Base-by-base conservation (phyloP, 495 filamentous ascomycete genomes). In the Aspergillus nidulans region DNA sequence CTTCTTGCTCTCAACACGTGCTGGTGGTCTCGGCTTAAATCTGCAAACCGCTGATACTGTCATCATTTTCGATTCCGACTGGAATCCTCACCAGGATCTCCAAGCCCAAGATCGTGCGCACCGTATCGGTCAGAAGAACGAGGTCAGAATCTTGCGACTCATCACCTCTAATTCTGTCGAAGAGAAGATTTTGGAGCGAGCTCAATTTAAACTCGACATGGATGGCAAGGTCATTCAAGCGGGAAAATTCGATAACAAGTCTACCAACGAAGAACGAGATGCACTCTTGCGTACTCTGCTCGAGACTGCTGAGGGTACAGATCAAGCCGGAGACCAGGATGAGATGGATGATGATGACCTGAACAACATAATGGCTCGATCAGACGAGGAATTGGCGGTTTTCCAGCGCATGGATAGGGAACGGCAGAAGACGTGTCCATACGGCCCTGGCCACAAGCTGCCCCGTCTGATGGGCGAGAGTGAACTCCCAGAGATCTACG, bases 71-170 rank as follows among this genome's bases (percentile, higher is more conserved):
- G 94, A 98, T 70, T 98, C 94, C 0, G 94, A 98, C 75, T 98
- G 94, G 94, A 98, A 98, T 74, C 94, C 94, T 63, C 94, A 97
- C 72, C 94, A 98, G 72, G 94, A 98, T 87, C 75, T 98, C 67
- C 94, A 98, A 73, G 94, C 94, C 25, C 94, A 98, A 69, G 94
- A 98, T 85, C 92, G 94, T 84, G 94, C 94, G 20, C 94, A 98
- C 83, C 94, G 94, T 85, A 98, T 98, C 59, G 94, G 94, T 47
- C 94, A 98, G 70, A 98, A 98, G 84, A 98, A 98, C 65, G 94
- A 98, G 73, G 94, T 98, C 30, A 89, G 94, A 25, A 98, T 98
- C 63, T 74, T 98, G 58, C 84, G 94, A 62, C 77, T 98, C 36
- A 98, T 98, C 69, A 96, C 86, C 58, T 92, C 91, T 4, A 95